Evolutionary conservation across 257 asterid genomes (phyloP).

Genomic region (Linaria vulgaris): DNA sequence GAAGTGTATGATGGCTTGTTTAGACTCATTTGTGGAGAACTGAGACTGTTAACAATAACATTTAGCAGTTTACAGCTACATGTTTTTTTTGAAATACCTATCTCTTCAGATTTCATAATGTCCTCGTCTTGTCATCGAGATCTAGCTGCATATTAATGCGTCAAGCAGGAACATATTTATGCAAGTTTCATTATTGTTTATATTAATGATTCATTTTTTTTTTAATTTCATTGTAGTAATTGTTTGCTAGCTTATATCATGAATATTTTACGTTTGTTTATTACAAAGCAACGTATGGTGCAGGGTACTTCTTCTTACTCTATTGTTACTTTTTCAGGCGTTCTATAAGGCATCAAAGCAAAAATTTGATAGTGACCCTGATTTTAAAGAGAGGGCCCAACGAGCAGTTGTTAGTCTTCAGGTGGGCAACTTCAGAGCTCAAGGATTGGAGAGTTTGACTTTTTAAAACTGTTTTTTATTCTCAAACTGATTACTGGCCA

Average conservation of each 20-base stretch:
- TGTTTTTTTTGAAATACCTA: background rate
- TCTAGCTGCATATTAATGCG: slow-evolving; percentile 6
- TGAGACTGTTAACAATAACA: background rate
- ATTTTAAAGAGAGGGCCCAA: slow-evolving; percentile 85
- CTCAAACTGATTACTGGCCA: slow-evolving; percentile 1
- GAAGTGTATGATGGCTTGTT: slow-evolving; percentile 6
- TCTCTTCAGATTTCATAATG: background rate
- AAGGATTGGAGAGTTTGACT: slow-evolving; percentile 11
- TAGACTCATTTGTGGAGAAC: slow-evolving; percentile 8
- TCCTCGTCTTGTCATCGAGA: slow-evolving; percentile 4
- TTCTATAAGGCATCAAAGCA: slow-evolving; percentile 87
- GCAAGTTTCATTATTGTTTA: background rate
- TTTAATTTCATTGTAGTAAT: background rate
- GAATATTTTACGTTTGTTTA: background rate
- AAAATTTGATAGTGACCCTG: slow-evolving; percentile 76
- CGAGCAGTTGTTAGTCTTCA: slow-evolving; percentile 92
- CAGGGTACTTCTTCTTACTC: slow-evolving; percentile 17
- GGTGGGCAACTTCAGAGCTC: slow-evolving; percentile 43
- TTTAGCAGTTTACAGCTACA: background rate
- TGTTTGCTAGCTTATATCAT: background rate
- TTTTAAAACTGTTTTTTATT: background rate
- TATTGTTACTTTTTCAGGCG: slow-evolving; percentile 42
- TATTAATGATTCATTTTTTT: background rate
- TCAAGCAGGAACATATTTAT: background rate
- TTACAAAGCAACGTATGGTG: slow-evolving; percentile 4